These are phyloP conservation scores for Straminergon stramineum DNA, from an alignment of 225 moss, liverwort and hornwort genomes.

Conservation along the genomic window DNA sequence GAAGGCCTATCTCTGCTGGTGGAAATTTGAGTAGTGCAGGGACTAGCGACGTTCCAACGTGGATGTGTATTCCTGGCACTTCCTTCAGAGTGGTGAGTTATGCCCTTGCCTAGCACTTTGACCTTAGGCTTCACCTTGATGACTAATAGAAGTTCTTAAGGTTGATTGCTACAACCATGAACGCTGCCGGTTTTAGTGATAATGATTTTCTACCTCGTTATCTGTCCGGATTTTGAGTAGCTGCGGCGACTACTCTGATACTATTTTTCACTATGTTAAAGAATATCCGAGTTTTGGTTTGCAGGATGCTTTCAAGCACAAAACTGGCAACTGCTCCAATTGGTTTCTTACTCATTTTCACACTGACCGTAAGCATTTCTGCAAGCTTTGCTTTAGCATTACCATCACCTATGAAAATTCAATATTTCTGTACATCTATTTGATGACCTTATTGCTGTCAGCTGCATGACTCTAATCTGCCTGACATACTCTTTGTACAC, in stretches of 20 bases:
- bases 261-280: neutral
- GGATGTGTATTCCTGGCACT: slow-evolving; percentile 99
- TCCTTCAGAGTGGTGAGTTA: slow-evolving; percentile 81
- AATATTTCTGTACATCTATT: neutral
- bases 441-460: neutral
- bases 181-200: neutral
- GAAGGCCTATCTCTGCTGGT: slow-evolving; percentile 10
- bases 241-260: neutral
- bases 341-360: slow-evolving; percentile 99
- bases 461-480: neutral
- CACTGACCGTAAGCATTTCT: slow-evolving; percentile 78
- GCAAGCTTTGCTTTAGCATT: neutral
- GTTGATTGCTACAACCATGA: neutral
- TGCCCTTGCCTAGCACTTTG: neutral
- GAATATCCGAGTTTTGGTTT: slow-evolving; percentile 2
- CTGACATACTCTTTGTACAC: neutral
- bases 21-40: neutral
- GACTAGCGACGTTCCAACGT: slow-evolving; percentile 39
- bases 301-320: slow-evolving; percentile 93
- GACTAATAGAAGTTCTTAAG: neutral
- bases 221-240: neutral
- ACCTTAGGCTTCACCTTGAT: neutral
- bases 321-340: slow-evolving; percentile 64
- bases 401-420: neutral
- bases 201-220: neutral